Base-by-base conservation (phyloP, 306 rosid species). In the Vigna hirtella region DNA sequence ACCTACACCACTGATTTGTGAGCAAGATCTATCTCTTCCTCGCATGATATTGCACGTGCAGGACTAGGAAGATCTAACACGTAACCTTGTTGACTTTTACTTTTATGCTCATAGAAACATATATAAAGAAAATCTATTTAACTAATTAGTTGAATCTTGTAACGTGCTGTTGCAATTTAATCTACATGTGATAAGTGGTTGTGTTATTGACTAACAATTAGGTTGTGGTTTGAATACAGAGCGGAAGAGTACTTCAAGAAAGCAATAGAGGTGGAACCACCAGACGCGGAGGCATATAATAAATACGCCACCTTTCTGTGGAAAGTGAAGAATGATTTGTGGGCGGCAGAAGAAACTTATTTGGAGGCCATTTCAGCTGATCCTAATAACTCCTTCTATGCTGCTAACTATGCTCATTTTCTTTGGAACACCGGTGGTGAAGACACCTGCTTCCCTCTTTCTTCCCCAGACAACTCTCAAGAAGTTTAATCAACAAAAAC, bases 381-480 rank as follows among this genome's bases (percentile, higher is more conserved):
- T 16, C 97, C 99, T 6, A 74, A 43, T 16, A 96, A 96, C 85
- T 76, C 98, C 0, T 85, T 67, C 78, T 90, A 96, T 57, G 91
- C 99, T 0, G 97, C 96, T 18, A 89, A 84, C 34, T 96, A 96
- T 53, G 99, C 99, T 51, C 90, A 91, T 84, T 96, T 96, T 72
- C 97, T 96, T 0, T 93, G 99, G 99, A 86, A 91, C 81, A 91
- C 97, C 2, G 99, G 97, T 24, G 99, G 84, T 1, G 98, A 96
- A 30, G 99, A 96, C 78, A 91, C 99, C 10, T 96, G 98, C 66
- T 96, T 86, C 68, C 97, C 99, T 20, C 86, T 89, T 1, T 66
- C 26, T 36, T 69, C 94, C 13, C 74, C 91, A 0, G 98, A 92
- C 28, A 68, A 68, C 77, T 62, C 82, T 24, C 81, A 85, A 38